Evolutionary conservation across 192 early-diverging fungal genomes (phyloP), one percentile per base, ranked within the genome.

Genomic region (Mortierella alpina): DNA sequence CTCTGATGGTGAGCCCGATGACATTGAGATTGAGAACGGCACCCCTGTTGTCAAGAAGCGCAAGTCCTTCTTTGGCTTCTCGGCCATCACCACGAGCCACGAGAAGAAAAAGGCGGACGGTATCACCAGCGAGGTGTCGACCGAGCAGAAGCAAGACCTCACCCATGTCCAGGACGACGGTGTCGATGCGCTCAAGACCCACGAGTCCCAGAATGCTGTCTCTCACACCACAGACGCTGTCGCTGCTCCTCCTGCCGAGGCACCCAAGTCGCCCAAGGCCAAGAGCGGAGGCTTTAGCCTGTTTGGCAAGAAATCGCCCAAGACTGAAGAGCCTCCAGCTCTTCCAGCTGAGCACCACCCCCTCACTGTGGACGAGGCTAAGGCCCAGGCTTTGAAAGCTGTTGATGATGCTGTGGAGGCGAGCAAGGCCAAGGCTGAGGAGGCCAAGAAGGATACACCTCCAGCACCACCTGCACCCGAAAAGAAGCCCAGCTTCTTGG

Each of bases 151-250:
- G 59, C 44, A 80, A 55, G 77, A 80, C 7, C 12, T 80, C 10
- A 72, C 69, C 45, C 77, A 80, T 39, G 77, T 80, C 46, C 77
- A 80, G 51, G 77, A 80, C 0, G 77, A 55, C 6, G 66, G 72
- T 23, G 77, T 80, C 46, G 77, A 80, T 53, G 77, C 77, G 3
- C 77, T 80, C 65, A 80, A 80, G 77, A 80, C 77, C 13, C 77
- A 80, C 60, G 77, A 80, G 57, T 80, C 77, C 18, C 44, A 67
- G 46, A 80, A 80, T 51, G 77, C 77, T 9, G 77, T 80, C 59
- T 59, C 77, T 5, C 77, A 72, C 31, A 80, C 77, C n/a, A 80
- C 76, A 6, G 76, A 80, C n/a, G 76, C 74, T 7, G 40, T 65
- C 18, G 42, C 77, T n/a, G 51, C 76, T 54, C 52, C 73, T 9